Conservation (phyloP, 805 yeast genomes). For the Yamadazyma akitaensis region DNA sequence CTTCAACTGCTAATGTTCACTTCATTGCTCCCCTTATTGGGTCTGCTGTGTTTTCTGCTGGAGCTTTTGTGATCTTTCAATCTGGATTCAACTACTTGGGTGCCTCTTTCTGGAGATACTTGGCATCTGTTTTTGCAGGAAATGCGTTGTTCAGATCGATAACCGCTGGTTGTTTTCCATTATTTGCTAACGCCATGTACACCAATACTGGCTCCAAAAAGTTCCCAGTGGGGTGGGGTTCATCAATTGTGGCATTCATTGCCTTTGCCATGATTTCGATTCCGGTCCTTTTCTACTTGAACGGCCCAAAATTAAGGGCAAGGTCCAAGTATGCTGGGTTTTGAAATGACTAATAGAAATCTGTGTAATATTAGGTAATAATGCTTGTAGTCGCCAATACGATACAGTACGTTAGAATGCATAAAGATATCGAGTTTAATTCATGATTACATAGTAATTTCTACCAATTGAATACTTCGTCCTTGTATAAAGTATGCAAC, state of each 20-base stretch:
- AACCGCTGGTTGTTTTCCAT: conserved; percentile 59
- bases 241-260: conserved; percentile 41
- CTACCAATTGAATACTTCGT: not conserved
- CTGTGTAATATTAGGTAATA: not conserved
- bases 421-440: too few species aligned
- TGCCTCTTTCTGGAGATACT: conserved; percentile 44
- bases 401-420: too few species aligned
- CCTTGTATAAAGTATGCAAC: not conserved
- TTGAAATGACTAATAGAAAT: not conserved
- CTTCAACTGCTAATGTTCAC: conserved; percentile 36
- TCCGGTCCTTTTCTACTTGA: conserved; percentile 44
- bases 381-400: too few species aligned
- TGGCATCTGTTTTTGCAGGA: conserved; percentile 61
- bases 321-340: conserved; percentile 36
- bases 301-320: conserved; percentile 45
- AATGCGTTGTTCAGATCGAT: conserved; percentile 47
- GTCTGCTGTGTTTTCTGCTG: conserved; percentile 36
- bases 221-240: conserved; percentile 62
- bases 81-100: conserved; percentile 49
- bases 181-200: conserved; percentile 62
- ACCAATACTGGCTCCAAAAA: conserved; percentile 44
- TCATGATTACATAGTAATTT: too few species aligned
- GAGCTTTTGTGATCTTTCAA: conserved; percentile 50
- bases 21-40: conserved; percentile 53
- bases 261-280: conserved; percentile 42